A percentile compares a stretch with the other conserved stretches of the same genome.
Evolutionary conservation across 1,139 yeast genomes (phyloP).

Genomic region (Spathaspora sp.): DNA sequence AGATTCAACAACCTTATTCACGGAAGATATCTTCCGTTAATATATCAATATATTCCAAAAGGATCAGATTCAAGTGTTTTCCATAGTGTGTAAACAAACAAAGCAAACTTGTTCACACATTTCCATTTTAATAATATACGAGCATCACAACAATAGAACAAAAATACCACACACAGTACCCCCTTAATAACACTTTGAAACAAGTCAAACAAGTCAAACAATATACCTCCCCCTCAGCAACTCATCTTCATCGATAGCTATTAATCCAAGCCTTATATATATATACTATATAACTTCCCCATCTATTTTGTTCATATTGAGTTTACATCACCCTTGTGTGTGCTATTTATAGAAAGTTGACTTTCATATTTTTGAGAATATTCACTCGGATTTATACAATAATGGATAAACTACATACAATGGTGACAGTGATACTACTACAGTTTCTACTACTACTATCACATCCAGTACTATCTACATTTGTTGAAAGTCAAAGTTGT

Average conservation of each 20-base stretch:
- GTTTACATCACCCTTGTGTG: not conserved
- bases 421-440: not conserved
- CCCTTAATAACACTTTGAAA: not conserved
- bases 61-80: too few species aligned
- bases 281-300: too few species aligned
- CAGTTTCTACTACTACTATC: conserved; percentile 4
- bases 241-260: too few species aligned
- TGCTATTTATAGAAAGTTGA: not conserved
- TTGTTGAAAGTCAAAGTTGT: conserved; percentile 21
- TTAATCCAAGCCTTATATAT: too few species aligned
- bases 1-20: too few species aligned
- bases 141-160: not conserved
- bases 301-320: too few species aligned
- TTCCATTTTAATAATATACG: not conserved
- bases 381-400: not conserved
- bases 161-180: not conserved
- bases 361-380: not conserved
- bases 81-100: too few species aligned
- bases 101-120: not conserved
- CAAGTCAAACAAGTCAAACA: not conserved
- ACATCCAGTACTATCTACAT: conserved; percentile 17
- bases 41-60: too few species aligned
- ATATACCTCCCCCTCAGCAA: not conserved
- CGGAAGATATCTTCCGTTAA: too few species aligned
- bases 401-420: not conserved